These are phyloP conservation scores for Ceratocystis albifundus DNA, from an alignment of 2,329 filamentous ascomycete genomes.

Conservation along the genomic window DNA sequence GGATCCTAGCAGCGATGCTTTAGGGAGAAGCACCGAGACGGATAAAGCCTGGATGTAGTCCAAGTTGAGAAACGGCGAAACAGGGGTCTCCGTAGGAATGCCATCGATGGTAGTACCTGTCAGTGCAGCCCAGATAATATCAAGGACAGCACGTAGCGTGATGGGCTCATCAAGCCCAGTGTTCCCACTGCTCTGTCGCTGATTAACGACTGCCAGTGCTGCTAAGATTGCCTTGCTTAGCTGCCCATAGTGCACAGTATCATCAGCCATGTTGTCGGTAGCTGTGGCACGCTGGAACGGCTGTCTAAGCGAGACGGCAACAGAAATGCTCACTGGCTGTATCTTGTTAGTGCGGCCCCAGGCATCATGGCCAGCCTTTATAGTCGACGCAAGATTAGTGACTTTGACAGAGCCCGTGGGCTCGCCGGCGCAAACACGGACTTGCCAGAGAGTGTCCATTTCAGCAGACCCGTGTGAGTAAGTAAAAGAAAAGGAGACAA, in stretches of 20 bases:
- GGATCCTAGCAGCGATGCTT: constrained; percentile 55
- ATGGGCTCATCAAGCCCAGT: constrained; percentile 7
- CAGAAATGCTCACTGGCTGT: constrained; percentile 53
- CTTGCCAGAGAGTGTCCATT: constrained; percentile 29
- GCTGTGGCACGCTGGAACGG: constrained; percentile 48
- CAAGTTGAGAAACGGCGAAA: constrained; percentile 29
- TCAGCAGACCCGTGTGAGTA: too few relatives aligned
- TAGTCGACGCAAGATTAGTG: constrained; percentile 47
- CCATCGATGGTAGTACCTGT: constrained; percentile 26
- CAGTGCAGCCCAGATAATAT: constrained; percentile 30
- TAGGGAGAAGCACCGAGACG: constrained; percentile 49
- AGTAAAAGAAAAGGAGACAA: too few relatives aligned
- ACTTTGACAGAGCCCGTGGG: constrained; percentile 47
- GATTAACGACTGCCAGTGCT: constrained; percentile 32
- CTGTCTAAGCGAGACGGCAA: constrained; percentile 44
- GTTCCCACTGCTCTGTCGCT: constrained; percentile 15
- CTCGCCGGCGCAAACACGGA: constrained; percentile 34
- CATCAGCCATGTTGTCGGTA: constrained; percentile 50
- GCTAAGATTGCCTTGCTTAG: constrained; percentile 54
- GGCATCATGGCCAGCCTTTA: constrained; percentile 51
- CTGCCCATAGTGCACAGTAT: constrained; percentile 64
- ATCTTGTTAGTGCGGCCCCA: constrained; percentile 50
- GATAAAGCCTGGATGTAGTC: constrained; percentile 36
- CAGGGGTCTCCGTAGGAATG: constrained; percentile 19
- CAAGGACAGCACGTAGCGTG: constrained; percentile 28